Base-by-base conservation (phyloP, 768 basidiomycete species). In the Suillus occidentalis region DNA sequence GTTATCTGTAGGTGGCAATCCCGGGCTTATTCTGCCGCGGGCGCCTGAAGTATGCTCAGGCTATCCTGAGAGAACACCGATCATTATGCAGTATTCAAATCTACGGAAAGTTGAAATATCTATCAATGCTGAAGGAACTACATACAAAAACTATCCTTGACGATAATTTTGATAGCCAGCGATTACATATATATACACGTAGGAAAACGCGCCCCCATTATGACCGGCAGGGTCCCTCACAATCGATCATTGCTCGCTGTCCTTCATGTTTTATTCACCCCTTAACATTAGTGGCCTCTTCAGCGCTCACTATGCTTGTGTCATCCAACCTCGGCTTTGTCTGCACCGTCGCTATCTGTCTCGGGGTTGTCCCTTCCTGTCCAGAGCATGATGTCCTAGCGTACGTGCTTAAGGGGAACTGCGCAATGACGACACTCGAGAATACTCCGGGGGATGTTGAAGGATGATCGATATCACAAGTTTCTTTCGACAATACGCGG, bases 401-500 rank as follows among this genome's bases (percentile, higher is more conserved):
- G 39, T 40, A 25, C 22, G 57, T 40, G 57, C 10, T 57, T 4
- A 57, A 9, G 7, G 36, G 37, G 37, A 57, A 58, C 37, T 58
- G 56, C 14, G 37, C 10, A 22, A 42, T 7, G 25, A 59, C 7
- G 18, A 59, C 58, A 28, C 12, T 59, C 18, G 58, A 13, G 18
- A 59, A 59, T 6, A 42, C 20, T 42, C 25, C 58, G 14, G 58
- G 25, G 18, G 25, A 59, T 42, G 39, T 20, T 18, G 42, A 31
- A 20, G 58, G 42, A 6, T 42, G 58, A 3, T 70, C 70, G 4
- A 70, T 63, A 61, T 68, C 63, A 12, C 20, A 40, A 5, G 6
- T 47, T 14, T 52, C 55, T 25, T 61, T 64, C 53, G 22, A 28
- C 22, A 37, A 68, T 5, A 69, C n/a, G 18, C 71, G 74, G 47